Percentiles rank a stretch among this genome's conserved stretches.
Evolutionary conservation across 257 asterid species (phyloP).

Genomic region (Avicennia marina): DNA sequence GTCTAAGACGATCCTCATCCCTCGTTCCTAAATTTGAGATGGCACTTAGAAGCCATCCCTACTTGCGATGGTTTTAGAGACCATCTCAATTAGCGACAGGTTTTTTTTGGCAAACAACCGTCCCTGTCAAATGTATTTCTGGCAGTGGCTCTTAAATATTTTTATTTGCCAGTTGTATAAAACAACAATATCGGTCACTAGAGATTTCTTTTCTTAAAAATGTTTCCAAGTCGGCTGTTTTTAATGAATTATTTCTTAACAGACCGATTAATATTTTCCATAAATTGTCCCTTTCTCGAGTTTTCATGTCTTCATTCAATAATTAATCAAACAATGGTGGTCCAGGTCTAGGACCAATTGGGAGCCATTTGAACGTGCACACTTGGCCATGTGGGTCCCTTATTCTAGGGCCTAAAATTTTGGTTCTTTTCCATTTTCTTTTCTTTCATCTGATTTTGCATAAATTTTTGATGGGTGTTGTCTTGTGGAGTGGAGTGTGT

Average conservation of each 20-base stretch:
- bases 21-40: no score
- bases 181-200: background rate
- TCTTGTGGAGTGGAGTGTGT: background rate
- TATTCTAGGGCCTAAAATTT: conserved; percentile 6
- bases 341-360: conserved; percentile 1
- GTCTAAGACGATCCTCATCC: no score
- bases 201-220: background rate
- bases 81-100: no score
- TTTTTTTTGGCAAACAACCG: no score
- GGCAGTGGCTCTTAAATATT: no score
- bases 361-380: conserved; percentile 26
- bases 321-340: conserved; percentile 19
- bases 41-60: no score
- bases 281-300: conserved; percentile 3
- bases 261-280: background rate
- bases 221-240: background rate
- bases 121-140: no score
- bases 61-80: no score
- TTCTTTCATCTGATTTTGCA: background rate
- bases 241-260: background rate
- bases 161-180: background rate
- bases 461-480: background rate
- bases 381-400: conserved; percentile 20
- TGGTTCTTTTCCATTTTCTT: background rate
- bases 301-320: conserved; percentile 4